Base-by-base conservation (phyloP, 345 rosid species). In the Iberis pinnata region DNA sequence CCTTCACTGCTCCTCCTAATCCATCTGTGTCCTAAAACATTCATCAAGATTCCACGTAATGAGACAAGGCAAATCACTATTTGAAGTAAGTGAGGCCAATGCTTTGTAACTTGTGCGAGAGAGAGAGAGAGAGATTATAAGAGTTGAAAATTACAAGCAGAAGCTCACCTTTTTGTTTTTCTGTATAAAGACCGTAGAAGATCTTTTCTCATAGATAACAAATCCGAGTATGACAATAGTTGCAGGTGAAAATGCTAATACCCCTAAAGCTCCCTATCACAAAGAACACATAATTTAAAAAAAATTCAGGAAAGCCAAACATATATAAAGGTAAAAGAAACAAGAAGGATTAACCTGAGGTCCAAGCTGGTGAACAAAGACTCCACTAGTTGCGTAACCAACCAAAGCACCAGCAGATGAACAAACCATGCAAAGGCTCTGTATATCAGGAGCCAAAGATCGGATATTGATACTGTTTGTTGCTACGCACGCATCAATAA, bases 401-500 rank as follows among this genome's bases (percentile, higher is more conserved):
- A 81, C 39, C 55, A 87, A 60, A 61, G 93, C 81, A 17, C 96
- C 93, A n/a, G 78, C 76, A 33, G 93, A 77, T 18, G 93, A 81
- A 65, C 93, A 87, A 65, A 83, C 50, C 60, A 84, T 79, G 50
- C 93, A 87, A 46, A 83, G 89, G 39, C 82, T 76, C 60, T 87
- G 96, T 77, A 87, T 81, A 67, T 87, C 96, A 14, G 96, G 76
- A 10, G 93, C 89, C 58, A 87, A 59, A 6, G 73, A 54, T 22
- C 76, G 58, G 18, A 75, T 53, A 70, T 72, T 73, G 36, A 87
- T 83, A 26, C 89, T 83, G 56, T 81, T 81, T 41, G 59, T 78
- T 9, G 93, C 96, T 57, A 87, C 78, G 73, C 96, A 81, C 9
- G 96, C 96, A 70, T 87, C 96, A 49, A 84, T 87, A 2, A 78